Evolutionary conservation across 495 filamentous ascomycete genomes (phyloP), one percentile per base, ranked within the genome.

Genomic region (Penicillium crystallinum): DNA sequence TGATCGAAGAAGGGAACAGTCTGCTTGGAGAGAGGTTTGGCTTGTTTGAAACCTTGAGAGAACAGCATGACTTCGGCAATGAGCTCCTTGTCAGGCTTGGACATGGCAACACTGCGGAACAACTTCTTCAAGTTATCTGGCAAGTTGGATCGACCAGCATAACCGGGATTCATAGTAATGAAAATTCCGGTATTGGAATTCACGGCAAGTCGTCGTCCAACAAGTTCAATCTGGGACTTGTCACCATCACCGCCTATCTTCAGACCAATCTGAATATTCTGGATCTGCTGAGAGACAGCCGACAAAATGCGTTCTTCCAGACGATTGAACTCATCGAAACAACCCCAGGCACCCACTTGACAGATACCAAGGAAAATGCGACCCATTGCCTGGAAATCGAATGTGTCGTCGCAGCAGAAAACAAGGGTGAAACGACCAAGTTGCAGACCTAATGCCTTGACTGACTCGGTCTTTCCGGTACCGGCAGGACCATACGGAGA

Each of bases 141-240:
- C 59, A 99, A 73, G 69, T 97, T 99, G 29, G 93, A 99, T 65
- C 93, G 86, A 45, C 93, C 93, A 34, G 93, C 93, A 77, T 99
- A 99, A 18, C 93, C 93, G 59, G 93, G 93, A 72, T 99, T 99
- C 93, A 99, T 99, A 29, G 93, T 99, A 69, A 99, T 97, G 76
- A 99, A 99, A 65, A 99, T 95, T 60, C 92, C 92, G 40, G 93
- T 97, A 62, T 95, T 93, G 40, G 80, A 76, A 63, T 96, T 91
- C 55, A 99, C 91, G 31, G 74, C 77, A 25, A 99, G 79, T 50
- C 89, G 87, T 51, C 95, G 84, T 38, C 95, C 91, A 36, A 96
- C 88, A 11, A 99, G 74, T 64, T 99, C 93, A 62, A 97, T 96
- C 61, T 96, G 84, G 7, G 89, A 73, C 60, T 88, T 88, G 3